A percentile compares a stretch with the other conserved stretches of the same genome.
Evolutionary conservation across 345 rosid genomes (phyloP).

Genomic region (Eucalyptus marginata): DNA sequence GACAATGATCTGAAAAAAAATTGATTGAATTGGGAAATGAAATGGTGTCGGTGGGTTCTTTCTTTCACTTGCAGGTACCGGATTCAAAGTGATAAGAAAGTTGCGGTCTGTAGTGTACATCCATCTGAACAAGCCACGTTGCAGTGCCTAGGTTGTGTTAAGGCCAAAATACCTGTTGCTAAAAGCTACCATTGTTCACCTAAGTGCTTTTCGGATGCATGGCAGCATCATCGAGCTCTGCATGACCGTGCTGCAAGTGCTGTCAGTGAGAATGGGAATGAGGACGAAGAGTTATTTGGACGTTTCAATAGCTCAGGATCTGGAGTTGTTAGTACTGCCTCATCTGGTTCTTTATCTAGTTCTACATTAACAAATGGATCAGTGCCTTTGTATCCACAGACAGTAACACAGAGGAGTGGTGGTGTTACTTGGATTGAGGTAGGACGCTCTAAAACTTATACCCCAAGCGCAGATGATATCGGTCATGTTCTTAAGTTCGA

Average conservation of each 20-base stretch:
- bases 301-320: slow-evolving; percentile 77
- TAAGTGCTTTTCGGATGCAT: slow-evolving; percentile 89
- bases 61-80: slow-evolving; percentile 57
- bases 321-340: slow-evolving; percentile 38
- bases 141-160: slow-evolving; percentile 86
- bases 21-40: not conserved
- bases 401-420: slow-evolving; percentile 61
- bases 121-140: slow-evolving; percentile 83
- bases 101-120: slow-evolving; percentile 81
- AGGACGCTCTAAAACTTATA: slow-evolving; percentile 80
- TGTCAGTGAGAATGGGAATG: slow-evolving; percentile 71
- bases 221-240: slow-evolving; percentile 96
- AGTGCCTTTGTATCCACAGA: slow-evolving; percentile 55
- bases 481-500: slow-evolving; percentile 92
- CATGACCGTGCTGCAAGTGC: slow-evolving; percentile 93
- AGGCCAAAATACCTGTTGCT: slow-evolving; percentile 72
- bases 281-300: slow-evolving; percentile 83
- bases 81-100: slow-evolving; percentile 86
- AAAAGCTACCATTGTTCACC: slow-evolving; percentile 94
- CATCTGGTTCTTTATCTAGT: slow-evolving; percentile 61
- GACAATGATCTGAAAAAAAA: not conserved
- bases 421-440: slow-evolving; percentile 96
- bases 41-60: not conserved
- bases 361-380: slow-evolving; percentile 68
- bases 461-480: slow-evolving; percentile 90